Base-by-base conservation (phyloP, 768 basidiomycete species). In the Kwoniella pini region DNA sequence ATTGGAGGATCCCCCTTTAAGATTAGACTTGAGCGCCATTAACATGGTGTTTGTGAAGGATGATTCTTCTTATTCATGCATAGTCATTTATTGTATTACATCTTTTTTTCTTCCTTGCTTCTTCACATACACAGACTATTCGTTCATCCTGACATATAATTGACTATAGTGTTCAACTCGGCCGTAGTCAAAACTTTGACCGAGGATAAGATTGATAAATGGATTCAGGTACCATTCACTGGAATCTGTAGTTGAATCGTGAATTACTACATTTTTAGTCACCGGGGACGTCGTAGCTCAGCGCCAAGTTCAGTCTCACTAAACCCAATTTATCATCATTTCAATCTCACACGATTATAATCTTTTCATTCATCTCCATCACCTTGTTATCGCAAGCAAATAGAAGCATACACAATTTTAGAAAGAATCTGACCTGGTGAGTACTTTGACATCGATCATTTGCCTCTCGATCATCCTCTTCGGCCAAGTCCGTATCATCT, bases 401-500 rank as follows among this genome's bases (percentile, higher is more conserved):
- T n/a, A n/a, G n/a, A n/a, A n/a, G n/a, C n/a, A n/a, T n/a, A n/a
- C n/a, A n/a, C n/a, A n/a, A n/a, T n/a, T n/a, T n/a, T n/a, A n/a
- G n/a, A n/a, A n/a, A 42, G 5, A 6, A 13, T 10, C 5, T 19
- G 12, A 42, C 40, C n/a, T 42, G 7, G 40, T 42, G 6, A 36
- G 40, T 42, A 13, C 40, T 42, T 42, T 19, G 6, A 42, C n/a
- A 42, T 36, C 33, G 9, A 10, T 13, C 40, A 42, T 42, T 19
- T 6, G 17, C n/a, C 48, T 50, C 27, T 31, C 48, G 27, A 50
- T 50, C 28, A 50, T 50, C 48, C n/a, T 33, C 43, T 43, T 52
- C 43, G 59, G 51, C 44, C 28, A 54, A 44, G 52, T 57, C 55
- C 55, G 55, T 57, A 36, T 26, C 52, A 27, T 39, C 38, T 53